phyloP scores from a whole-genome alignment of 2,329 filamentous ascomycete species.

The Colletotrichum magnum region DNA sequence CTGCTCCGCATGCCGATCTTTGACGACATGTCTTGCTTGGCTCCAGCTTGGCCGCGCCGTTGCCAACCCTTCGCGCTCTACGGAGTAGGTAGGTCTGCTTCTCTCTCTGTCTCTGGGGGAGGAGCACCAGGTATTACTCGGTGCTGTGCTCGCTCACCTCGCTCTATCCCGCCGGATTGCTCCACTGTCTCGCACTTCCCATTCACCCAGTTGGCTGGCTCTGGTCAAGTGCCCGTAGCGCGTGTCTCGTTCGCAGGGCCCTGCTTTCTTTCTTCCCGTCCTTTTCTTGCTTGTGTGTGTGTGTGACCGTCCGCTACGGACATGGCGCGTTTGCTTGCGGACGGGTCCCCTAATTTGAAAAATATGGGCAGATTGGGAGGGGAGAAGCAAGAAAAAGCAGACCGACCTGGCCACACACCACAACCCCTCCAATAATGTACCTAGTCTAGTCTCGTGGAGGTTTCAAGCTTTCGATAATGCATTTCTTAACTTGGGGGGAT shows the following conservation, averaged over 20 bases:
- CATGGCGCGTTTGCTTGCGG: background rate
- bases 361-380: too few relatives aligned
- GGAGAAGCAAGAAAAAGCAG: conserved; percentile 4
- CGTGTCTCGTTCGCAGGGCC: conserved; percentile 7
- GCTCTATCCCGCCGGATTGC: background rate
- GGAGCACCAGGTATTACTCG: too few relatives aligned
- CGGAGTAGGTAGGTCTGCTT: too few relatives aligned
- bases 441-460: background rate
- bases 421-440: background rate
- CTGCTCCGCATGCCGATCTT: conserved; percentile 37
- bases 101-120: background rate
- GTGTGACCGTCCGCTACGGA: background rate
- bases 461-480: conserved; percentile 38
- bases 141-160: background rate
- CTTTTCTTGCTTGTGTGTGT: conserved; percentile 20
- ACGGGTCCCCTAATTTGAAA: background rate
- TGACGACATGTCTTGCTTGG: conserved; percentile 41
- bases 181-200: conserved; percentile 15
- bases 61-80: conserved; percentile 22
- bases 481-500: conserved; percentile 10
- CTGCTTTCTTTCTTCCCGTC: conserved; percentile 3
- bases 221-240: conserved; percentile 31
- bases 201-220: conserved; percentile 5
- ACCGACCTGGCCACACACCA: background rate
- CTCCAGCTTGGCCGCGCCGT: conserved; percentile 25